Percentiles rank a stretch among this genome's conserved stretches.
Conservation (phyloP, 129 eudicot genomes). For the Calendula officinalis region DNA sequence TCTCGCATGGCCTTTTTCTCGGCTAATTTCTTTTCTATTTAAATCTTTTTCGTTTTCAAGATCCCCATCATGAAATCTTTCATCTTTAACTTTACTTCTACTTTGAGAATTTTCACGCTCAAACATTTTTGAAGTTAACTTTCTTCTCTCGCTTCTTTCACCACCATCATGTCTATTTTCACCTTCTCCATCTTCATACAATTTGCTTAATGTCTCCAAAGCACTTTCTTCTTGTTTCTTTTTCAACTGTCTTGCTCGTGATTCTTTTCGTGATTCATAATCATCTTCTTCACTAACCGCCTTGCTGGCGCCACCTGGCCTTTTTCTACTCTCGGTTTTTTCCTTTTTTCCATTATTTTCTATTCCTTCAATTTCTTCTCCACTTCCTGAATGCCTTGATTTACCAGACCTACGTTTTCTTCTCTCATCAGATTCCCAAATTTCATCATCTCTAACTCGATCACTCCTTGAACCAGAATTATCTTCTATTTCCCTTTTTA, state of each 20-base stretch:
- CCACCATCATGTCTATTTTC: conserved; percentile 59
- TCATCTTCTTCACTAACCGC: conserved; percentile 71
- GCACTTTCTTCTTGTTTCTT: conserved; percentile 76
- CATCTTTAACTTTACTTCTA: conserved; percentile 47
- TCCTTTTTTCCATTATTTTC: conserved; percentile 62
- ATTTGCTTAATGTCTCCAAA: conserved; percentile 68
- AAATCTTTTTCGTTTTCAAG: conserved; percentile 57
- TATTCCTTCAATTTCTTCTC: conserved; percentile 61
- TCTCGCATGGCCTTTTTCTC: conserved; percentile 53
- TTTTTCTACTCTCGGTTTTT: conserved; percentile 62
- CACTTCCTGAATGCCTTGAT: conserved; percentile 52
- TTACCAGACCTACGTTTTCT: conserved; percentile 67
- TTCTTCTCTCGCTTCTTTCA: conserved; percentile 60
- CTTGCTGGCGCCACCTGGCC: conserved; percentile 59
- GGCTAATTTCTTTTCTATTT: conserved; percentile 42
- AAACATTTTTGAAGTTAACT: conserved; percentile 41
- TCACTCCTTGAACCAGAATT: conserved; percentile 52
- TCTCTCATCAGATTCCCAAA: conserved; percentile 57
- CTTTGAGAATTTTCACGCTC: conserved; percentile 47
- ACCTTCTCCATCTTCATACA: conserved; percentile 86
- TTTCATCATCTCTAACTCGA: conserved; percentile 51
- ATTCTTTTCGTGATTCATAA: conserved; percentile 54
- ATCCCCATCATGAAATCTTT: conserved; percentile 45
- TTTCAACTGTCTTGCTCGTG: conserved; percentile 52
- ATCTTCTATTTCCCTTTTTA: conserved; percentile 56